phyloP scores from a whole-genome alignment of 805 yeast species.

The Candida nitratophila region DNA sequence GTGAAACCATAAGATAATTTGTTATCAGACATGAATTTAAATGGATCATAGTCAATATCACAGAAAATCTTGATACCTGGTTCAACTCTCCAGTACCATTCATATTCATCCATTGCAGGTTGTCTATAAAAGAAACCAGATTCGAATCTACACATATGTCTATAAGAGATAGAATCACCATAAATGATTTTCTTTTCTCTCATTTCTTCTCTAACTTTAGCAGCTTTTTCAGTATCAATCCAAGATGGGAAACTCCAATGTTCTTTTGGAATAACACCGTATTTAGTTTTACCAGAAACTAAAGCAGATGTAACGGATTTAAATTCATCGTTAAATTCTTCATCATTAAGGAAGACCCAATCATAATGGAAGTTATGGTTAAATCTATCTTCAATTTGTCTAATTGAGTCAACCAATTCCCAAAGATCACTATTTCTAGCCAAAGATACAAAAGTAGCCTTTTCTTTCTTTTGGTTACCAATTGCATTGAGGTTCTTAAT shows the following conservation, averaged over 20 bases:
- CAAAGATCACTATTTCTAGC: constrained; percentile 72
- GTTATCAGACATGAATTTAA: constrained; percentile 76
- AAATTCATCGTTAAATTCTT: constrained; percentile 76
- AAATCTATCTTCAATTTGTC: constrained; percentile 84
- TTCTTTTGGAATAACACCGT: constrained; percentile 73
- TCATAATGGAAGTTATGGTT: constrained; percentile 77
- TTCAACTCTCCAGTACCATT: constrained; percentile 94
- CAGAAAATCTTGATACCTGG: constrained; percentile 77
- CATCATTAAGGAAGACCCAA: constrained; percentile 93
- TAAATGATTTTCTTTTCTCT: constrained; percentile 45
- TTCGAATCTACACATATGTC: constrained; percentile 92
- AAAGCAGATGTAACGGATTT: constrained; percentile 57
- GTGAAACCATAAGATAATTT: constrained; percentile 71
- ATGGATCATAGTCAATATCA: constrained; percentile 74
- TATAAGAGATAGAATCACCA: constrained; percentile 60
- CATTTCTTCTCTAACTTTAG: constrained; percentile 48
- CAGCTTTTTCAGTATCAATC: constrained; percentile 68
- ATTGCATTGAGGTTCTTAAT: not conserved
- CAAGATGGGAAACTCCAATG: constrained; percentile 86
- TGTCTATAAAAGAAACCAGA: constrained; percentile 86
- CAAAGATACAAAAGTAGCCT: constrained; percentile 75
- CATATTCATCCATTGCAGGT: constrained; percentile 65
- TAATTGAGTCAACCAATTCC: constrained; percentile 55
- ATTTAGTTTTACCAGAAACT: constrained; percentile 70
- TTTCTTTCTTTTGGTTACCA: constrained; percentile 31